These are phyloP conservation scores for Tuber magnatum DNA, from an alignment of 495 filamentous ascomycete genomes.

Conservation along the genomic window DNA sequence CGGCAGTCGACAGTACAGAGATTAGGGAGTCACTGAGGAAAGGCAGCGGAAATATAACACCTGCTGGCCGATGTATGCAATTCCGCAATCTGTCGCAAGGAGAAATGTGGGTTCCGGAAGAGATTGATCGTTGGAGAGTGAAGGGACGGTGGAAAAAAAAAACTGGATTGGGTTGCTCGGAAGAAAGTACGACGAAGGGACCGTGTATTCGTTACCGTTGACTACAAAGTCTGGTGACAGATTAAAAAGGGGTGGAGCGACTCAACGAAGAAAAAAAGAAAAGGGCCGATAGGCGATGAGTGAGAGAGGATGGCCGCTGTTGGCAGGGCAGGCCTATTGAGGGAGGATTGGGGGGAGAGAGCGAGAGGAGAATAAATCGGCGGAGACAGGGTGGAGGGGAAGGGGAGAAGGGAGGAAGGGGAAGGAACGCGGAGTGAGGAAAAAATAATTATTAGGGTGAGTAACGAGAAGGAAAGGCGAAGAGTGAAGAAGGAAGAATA, in stretches of 20 bases:
- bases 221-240: constrained; percentile 34
- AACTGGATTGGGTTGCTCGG: background rate
- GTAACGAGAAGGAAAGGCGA: constrained; percentile 3
- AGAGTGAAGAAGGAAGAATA: background rate
- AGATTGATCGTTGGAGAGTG: constrained; percentile 37
- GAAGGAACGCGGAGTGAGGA: constrained; percentile 1
- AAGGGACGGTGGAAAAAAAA: constrained; percentile 21
- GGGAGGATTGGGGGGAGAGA: constrained; percentile 1
- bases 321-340: constrained; percentile 43
- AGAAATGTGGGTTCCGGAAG: constrained; percentile 27
- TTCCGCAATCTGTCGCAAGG: constrained; percentile 1
- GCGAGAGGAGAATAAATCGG: constrained; percentile 2
- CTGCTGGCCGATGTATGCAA: background rate
- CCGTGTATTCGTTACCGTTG: constrained; percentile 39
- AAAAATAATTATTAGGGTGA: constrained; percentile 4
- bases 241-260: constrained; percentile 39
- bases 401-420: background rate
- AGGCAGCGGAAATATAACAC: background rate
- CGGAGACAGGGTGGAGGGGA: constrained; percentile 1
- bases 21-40: background rate
- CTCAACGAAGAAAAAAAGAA: constrained; percentile 40
- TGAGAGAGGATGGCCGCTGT: constrained; percentile 57
- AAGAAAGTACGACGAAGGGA: constrained; percentile 37
- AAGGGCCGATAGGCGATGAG: constrained; percentile 42
- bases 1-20: constrained; percentile 26